A percentile compares a stretch with the other conserved stretches of the same genome.
Evolutionary conservation across 768 basidiomycete species (phyloP).

Genomic region (Punctularia strigosozonata): DNA sequence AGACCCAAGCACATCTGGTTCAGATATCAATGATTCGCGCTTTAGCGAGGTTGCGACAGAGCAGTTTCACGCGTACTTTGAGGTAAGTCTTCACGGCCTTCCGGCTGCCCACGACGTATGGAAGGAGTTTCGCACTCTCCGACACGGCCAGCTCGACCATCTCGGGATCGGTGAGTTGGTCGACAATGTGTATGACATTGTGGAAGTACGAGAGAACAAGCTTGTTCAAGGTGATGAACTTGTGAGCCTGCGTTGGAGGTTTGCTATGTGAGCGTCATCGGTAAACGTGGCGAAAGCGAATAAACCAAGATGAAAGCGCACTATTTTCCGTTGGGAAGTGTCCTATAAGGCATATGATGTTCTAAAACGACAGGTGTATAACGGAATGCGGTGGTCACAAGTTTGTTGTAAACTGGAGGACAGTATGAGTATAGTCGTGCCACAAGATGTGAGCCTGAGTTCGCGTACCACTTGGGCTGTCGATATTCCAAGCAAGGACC

Average conservation of each 20-base stretch:
- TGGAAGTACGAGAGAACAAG: conserved; percentile 83
- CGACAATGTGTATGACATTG: conserved; percentile 70
- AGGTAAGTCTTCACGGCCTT: conserved; percentile 81
- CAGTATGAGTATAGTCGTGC: conserved; percentile 4
- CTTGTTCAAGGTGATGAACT: conserved; percentile 78
- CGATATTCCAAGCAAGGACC: conserved; percentile 75
- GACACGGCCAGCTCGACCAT: conserved; percentile 58
- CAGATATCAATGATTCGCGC: not conserved
- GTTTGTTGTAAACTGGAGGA: conserved; percentile 80
- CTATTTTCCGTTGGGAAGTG: conserved; percentile 75
- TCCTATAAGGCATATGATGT: conserved; percentile 85
- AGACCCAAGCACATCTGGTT: conserved; percentile 66
- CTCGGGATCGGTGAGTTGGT: conserved; percentile 60
- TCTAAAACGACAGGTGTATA: conserved; percentile 86
- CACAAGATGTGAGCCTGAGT: not conserved
- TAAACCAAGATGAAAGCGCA: conserved; percentile 25
- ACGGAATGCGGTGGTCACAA: conserved; percentile 73
- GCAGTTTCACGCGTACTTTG: conserved; percentile 44
- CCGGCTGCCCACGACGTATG: conserved; percentile 75
- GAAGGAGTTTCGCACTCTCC: conserved; percentile 83
- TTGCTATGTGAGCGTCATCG: conserved; percentile 40
- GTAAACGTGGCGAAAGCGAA: conserved; percentile 4
- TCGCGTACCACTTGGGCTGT: conserved; percentile 66
- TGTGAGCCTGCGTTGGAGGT: conserved; percentile 66
- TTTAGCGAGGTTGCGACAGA: not conserved